A percentile compares a stretch with the other conserved stretches of the same genome.
Evolutionary conservation across 495 filamentous ascomycete species (phyloP).

Genomic region (Apodospora peruviana): DNA sequence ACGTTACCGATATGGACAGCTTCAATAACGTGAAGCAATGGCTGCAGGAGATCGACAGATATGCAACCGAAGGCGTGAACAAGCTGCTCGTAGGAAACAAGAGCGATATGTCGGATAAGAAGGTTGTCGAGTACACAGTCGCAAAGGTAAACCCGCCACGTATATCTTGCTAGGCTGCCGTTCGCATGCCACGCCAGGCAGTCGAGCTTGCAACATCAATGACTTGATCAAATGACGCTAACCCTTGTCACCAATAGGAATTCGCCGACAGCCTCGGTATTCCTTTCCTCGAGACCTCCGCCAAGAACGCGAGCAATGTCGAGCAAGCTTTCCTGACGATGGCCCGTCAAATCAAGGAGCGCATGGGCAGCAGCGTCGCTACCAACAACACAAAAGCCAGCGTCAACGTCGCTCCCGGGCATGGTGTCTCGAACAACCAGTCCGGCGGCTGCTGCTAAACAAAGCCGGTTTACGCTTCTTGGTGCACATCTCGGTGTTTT

Average conservation of each 20-base stretch:
- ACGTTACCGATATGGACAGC: conserved; percentile 99
- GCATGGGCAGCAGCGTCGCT: conserved; percentile 91
- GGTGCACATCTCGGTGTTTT: no score
- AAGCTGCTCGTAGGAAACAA: conserved; percentile 99
- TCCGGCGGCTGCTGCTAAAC: conserved; percentile 93
- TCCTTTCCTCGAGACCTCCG: conserved; percentile 98
- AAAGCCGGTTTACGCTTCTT: no score
- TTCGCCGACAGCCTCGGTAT: conserved; percentile 99
- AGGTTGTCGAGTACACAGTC: conserved; percentile 98
- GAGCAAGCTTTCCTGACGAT: conserved; percentile 99
- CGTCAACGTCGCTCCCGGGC: conserved; percentile 88
- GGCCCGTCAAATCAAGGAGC: conserved; percentile 99
- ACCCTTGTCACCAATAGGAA: conserved; percentile 53
- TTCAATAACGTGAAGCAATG: conserved; percentile 99
- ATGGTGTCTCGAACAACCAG: conserved; percentile 87
- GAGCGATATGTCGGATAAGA: conserved; percentile 99
- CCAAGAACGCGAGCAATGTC: conserved; percentile 98
- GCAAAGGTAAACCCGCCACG: conserved; percentile 68
- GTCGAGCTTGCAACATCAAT: not conserved
- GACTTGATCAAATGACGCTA: conserved; percentile 1
- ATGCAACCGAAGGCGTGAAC: conserved; percentile 98
- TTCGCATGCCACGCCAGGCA: not conserved
- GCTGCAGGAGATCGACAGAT: conserved; percentile 98
- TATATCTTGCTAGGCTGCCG: no score
- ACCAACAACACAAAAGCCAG: conserved; percentile 98